phyloP scores from a whole-genome alignment of 805 yeast genomes.

The Kodamaea kaohsiungensis region DNA sequence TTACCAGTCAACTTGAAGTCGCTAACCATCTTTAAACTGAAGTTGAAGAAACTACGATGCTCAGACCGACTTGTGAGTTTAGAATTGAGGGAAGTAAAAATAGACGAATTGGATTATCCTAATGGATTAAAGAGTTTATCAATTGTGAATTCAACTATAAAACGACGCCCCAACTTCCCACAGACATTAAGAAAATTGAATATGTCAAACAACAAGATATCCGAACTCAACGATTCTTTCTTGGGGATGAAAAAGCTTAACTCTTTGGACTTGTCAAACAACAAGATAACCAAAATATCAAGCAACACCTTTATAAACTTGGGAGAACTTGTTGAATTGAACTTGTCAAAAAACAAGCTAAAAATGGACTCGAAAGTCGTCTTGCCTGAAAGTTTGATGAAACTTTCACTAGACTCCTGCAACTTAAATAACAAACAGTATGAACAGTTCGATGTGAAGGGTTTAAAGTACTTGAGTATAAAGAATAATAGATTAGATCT shows the following conservation, averaged over 20 bases:
- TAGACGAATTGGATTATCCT: neutral
- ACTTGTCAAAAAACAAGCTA: neutral
- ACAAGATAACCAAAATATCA: neutral
- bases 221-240: neutral
- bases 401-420: no score
- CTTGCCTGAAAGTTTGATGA: no score
- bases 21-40: neutral
- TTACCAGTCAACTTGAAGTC: no score
- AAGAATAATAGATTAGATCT: no score
- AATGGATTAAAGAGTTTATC: neutral
- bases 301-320: neutral
- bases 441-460: no score
- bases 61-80: neutral
- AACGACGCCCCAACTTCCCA: neutral
- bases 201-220: neutral
- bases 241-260: neutral
- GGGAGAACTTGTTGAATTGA: neutral
- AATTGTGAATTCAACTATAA: neutral
- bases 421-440: no score
- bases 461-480: no score
- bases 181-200: neutral
- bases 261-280: neutral
- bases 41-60: neutral
- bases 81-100: neutral
- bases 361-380: no score